Percentiles rank a stretch among this genome's conserved stretches.
phyloP scores from a whole-genome alignment of 345 rosid genomes.

The Citrus sp. region DNA sequence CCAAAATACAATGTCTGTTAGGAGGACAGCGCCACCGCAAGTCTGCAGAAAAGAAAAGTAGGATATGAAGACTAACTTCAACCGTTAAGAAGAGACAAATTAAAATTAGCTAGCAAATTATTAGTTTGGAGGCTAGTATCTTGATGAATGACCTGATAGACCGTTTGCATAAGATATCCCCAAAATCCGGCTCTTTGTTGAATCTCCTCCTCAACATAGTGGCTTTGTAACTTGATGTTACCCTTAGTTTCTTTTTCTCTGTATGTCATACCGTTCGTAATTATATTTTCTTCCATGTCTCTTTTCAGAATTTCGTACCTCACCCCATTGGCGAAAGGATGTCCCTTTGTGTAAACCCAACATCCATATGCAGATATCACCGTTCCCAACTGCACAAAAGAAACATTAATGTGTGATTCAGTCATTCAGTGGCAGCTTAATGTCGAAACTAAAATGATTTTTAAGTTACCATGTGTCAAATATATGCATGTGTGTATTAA shows the following conservation, averaged over 20 bases:
- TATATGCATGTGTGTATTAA: not conserved
- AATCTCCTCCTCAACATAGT: slow-evolving; percentile 35
- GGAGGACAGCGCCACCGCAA: slow-evolving; percentile 75
- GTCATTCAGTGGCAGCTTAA: not conserved
- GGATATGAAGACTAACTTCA: not conserved
- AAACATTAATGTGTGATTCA: not conserved
- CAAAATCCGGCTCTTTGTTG: slow-evolving; percentile 51
- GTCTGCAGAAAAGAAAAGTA: slow-evolving; percentile 35
- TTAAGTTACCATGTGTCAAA: not conserved
- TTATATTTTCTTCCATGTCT: slow-evolving; percentile 26
- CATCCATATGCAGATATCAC: slow-evolving; percentile 72
- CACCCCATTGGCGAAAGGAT: slow-evolving; percentile 22
- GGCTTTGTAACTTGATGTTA: slow-evolving; percentile 38
- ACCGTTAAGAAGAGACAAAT: not conserved
- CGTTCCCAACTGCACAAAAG: slow-evolving; percentile 53
- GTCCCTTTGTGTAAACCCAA: slow-evolving; percentile 36
- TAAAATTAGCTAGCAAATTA: not conserved
- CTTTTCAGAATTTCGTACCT: slow-evolving; percentile 14
- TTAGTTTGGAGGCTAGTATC: too few species aligned
- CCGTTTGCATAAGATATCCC: slow-evolving; percentile 71
- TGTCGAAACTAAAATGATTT: not conserved
- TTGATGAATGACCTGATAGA: slow-evolving; percentile 59
- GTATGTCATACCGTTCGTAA: not conserved
- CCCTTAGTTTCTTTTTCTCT: slow-evolving; percentile 23
- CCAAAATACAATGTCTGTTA: slow-evolving; percentile 81